phyloP scores from a whole-genome alignment of 2,329 filamentous ascomycete species.

The Claviceps purpurea region DNA sequence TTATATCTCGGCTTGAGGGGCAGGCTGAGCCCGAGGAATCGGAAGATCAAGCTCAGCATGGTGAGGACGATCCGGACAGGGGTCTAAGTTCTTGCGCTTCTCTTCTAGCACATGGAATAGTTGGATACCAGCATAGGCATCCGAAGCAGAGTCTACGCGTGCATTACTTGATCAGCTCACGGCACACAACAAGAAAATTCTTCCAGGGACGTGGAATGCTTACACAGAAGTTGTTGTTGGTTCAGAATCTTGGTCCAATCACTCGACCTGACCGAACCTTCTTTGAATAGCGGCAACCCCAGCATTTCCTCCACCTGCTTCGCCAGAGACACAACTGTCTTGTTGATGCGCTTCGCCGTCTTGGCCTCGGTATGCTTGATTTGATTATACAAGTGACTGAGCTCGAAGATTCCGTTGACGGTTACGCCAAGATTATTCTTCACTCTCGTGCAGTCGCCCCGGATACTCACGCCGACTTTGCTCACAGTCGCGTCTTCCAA shows the following conservation, averaged over 20 bases:
- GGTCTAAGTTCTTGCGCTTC: conserved; percentile 51
- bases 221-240: conserved; percentile 55
- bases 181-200: conserved; percentile 5
- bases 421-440: conserved; percentile 51
- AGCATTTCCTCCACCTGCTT: conserved; percentile 58
- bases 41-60: conserved; percentile 54
- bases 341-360: conserved; percentile 48
- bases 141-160: conserved; percentile 56
- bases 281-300: conserved; percentile 64
- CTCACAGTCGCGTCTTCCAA: conserved; percentile 56
- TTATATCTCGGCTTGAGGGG: neutral
- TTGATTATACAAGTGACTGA: conserved; percentile 70
- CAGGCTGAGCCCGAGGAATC: conserved; percentile 28
- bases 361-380: conserved; percentile 48
- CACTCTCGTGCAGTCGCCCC: conserved; percentile 56
- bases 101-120: conserved; percentile 60
- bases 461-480: conserved; percentile 68
- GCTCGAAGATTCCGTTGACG: conserved; percentile 57
- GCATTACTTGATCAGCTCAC: neutral
- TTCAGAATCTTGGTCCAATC: conserved; percentile 58
- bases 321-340: conserved; percentile 50
- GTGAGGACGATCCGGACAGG: conserved; percentile 56
- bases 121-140: conserved; percentile 67
- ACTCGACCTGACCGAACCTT: conserved; percentile 51
- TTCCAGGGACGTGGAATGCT: conserved; percentile 18